Evolutionary conservation across 2,329 filamentous ascomycete genomes (phyloP).

Genomic region (Clarireedia sp.): DNA sequence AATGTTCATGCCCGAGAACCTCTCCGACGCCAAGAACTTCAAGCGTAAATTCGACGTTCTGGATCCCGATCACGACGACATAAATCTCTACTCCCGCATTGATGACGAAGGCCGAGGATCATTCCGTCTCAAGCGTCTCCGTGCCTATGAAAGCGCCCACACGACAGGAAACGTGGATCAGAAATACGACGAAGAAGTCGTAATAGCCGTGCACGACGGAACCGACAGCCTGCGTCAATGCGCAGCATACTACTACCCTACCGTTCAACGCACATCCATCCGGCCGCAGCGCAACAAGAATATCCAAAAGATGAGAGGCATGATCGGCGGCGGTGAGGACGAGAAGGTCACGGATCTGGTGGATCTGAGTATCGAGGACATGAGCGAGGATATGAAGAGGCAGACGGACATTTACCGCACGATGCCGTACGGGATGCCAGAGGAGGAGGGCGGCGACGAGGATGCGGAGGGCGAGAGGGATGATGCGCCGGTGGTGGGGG

Average conservation of each 20-base stretch:
- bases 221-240: conserved; percentile 43
- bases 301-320: conserved; percentile 39
- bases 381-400: conserved; percentile 1
- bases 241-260: conserved; percentile 60
- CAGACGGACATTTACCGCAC: background rate
- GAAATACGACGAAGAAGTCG: conserved; percentile 58
- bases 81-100: conserved; percentile 46
- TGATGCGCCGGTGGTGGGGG: background rate
- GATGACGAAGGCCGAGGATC: conserved; percentile 38
- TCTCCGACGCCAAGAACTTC: conserved; percentile 44
- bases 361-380: conserved; percentile 6
- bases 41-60: conserved; percentile 52
- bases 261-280: conserved; percentile 56
- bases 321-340: background rate
- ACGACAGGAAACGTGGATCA: conserved; percentile 45
- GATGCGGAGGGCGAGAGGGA: background rate
- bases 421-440: conserved; percentile 2
- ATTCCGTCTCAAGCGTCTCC: conserved; percentile 54
- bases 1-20: conserved; percentile 51
- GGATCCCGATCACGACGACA: conserved; percentile 46
- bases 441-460: background rate
- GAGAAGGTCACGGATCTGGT: conserved; percentile 7
- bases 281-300: conserved; percentile 57
- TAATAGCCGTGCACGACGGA: conserved; percentile 50
- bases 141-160: conserved; percentile 56